These are phyloP conservation scores for Arthroderma uncinatum DNA, from an alignment of 2,329 filamentous ascomycete species.

Conservation along the genomic window DNA sequence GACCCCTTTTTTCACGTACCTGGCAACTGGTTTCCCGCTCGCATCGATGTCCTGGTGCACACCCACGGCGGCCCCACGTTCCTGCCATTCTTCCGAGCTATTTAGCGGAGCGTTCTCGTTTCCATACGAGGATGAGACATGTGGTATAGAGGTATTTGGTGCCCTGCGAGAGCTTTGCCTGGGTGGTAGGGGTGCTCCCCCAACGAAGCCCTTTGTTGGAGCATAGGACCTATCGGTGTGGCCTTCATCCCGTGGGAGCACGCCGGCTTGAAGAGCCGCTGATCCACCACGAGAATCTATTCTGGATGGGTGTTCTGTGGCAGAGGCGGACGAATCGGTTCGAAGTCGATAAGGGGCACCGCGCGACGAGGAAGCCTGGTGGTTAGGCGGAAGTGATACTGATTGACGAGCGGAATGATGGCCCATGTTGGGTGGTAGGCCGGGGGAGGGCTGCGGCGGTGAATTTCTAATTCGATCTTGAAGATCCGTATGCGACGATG, in stretches of 20 bases:
- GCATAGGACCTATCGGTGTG: slow-evolving; percentile 59
- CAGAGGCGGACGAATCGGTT: slow-evolving; percentile 49
- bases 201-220: slow-evolving; percentile 45
- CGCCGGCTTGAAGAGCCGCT: slow-evolving; percentile 47
- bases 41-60: slow-evolving; percentile 74
- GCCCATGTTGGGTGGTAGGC: slow-evolving; percentile 33
- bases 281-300: slow-evolving; percentile 54
- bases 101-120: slow-evolving; percentile 47
- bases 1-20: slow-evolving; percentile 90
- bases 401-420: slow-evolving; percentile 33
- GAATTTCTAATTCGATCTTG: background rate
- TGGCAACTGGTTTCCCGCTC: slow-evolving; percentile 67
- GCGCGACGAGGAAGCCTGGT: slow-evolving; percentile 13
- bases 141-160: slow-evolving; percentile 29
- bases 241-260: slow-evolving; percentile 57
- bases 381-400: slow-evolving; percentile 17
- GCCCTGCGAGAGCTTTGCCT: slow-evolving; percentile 66
- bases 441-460: slow-evolving; percentile 23
- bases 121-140: slow-evolving; percentile 38
- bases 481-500: background rate
- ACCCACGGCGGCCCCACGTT: slow-evolving; percentile 78
- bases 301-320: slow-evolving; percentile 45
- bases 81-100: slow-evolving; percentile 90
- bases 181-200: slow-evolving; percentile 56
- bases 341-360: slow-evolving; percentile 44